Evolutionary conservation across 106 monocot species (phyloP), one percentile per base, ranked within the genome.

Genomic region (Allium fistulosum): DNA sequence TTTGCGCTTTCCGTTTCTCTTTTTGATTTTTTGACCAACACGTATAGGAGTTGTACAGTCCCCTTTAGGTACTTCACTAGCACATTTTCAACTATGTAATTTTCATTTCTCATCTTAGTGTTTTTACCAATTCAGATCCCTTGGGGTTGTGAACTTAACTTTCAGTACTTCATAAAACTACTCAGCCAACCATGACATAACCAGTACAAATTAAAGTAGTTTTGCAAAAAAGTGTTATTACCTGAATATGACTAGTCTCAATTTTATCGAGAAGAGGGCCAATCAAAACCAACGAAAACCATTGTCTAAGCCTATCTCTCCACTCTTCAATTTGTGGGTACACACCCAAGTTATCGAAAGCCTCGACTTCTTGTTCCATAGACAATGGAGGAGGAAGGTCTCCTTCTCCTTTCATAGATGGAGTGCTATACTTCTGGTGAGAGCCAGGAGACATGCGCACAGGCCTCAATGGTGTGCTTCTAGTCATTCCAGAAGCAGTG

Each of bases 401-500:
- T 53, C 87, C 84, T 59, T 97, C 92, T 53, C 92, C 97, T 72
- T 97, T 97, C 78, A 88, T 96, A 10, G 91, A 85, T 7, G 96
- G 82, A 8, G 90, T 86, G 53, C 49, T 78, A 70, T 85, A 93
- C 70, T 86, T 89, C 78, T 88, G 72, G 74, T 84, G 83, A 7
- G 95, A 91, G 51, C 88, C 80, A 59, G 91, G 95, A 58, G 97
- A 97, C 86, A 97, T 89, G 49, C 89, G 82, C 37, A 89, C 92
- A 57, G 88, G 76, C 73, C 97, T 86, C 76, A 92, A 47, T 15
- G 96, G 92, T 59, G 94, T 85, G 60, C 81, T 88, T 73, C 91
- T 88, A 14, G 83, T 61, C 14, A 81, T 74, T 74, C 88, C 88
- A 9, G 91, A 81, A 66, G 80, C 53, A 72, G 83, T 78, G 28